phyloP scores from a whole-genome alignment of 1,284 basidiomycete species.

The Lignosus rhinocerotis region DNA sequence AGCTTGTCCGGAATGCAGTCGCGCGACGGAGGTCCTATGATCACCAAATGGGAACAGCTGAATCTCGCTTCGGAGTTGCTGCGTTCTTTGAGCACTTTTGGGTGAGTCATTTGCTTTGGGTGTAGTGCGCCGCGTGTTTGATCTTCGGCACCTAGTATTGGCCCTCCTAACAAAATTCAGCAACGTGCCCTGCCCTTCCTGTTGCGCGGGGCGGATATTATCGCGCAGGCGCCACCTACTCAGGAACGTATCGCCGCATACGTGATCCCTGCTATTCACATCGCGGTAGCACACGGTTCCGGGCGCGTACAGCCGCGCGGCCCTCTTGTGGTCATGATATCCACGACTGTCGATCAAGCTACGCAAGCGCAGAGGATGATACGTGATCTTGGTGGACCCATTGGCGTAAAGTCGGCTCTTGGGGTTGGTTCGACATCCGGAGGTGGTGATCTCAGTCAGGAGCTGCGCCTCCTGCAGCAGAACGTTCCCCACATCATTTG shows the following conservation, averaged over 20 bases:
- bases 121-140: slow-evolving; percentile 11
- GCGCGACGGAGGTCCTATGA: slow-evolving; percentile 79
- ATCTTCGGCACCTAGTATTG: slow-evolving; percentile 61
- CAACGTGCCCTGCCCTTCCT: slow-evolving; percentile 95
- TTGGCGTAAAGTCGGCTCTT: slow-evolving; percentile 86
- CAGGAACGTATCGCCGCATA: slow-evolving; percentile 98
- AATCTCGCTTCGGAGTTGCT: slow-evolving; percentile 85
- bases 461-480: slow-evolving; percentile 84
- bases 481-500: slow-evolving; percentile 94
- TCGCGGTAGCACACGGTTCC: slow-evolving; percentile 66
- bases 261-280: slow-evolving; percentile 90
- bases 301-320: slow-evolving; percentile 64
- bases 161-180: slow-evolving; percentile 98
- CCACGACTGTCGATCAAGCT: slow-evolving; percentile 97
- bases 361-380: slow-evolving; percentile 98
- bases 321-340: slow-evolving; percentile 89
- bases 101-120: slow-evolving; percentile 52
- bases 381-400: slow-evolving; percentile 88
- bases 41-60: slow-evolving; percentile 97
- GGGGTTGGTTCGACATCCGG: slow-evolving; percentile 77
- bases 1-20: slow-evolving; percentile 49
- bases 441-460: slow-evolving; percentile 69
- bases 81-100: slow-evolving; percentile 90
- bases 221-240: slow-evolving; percentile 97
- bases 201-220: slow-evolving; percentile 91